Evolutionary conservation across 2,329 filamentous ascomycete genomes (phyloP), one percentile per base, ranked within the genome.

Genomic region (Colletotrichum cuscutae): DNA sequence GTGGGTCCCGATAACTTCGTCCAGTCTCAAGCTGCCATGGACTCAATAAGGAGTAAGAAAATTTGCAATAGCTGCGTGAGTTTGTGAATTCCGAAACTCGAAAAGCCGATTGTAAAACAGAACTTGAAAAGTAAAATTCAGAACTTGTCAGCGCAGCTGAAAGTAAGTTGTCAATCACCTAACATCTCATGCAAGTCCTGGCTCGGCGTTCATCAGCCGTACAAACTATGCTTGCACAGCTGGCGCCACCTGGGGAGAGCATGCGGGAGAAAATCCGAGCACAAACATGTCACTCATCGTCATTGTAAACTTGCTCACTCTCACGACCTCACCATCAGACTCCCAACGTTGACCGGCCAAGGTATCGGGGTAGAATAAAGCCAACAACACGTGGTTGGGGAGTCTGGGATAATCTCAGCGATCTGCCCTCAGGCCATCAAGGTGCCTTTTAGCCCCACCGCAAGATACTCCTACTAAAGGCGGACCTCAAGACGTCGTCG

Each of bases 1-100:
- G 70, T 72, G 70, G 70, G 70, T 65, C 70, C 26, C 30, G 9
- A 46, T 59, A 37, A 63, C 53, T 68, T 63, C 52, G 19, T 19
- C 5, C 57, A 37, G 24, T 37, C 26, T 24, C 52, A 26, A 13
- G 4, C 24, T 56, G 19, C 42, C 42, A 11, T 4, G 37, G 19
- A 19, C 37, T 19, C 15, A 19, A 5, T 42, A 19, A 49, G 42
- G 42, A 9, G 15, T n/a, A 19, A 49, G 19, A 9, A 9, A 49
- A 11, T 19, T 49, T 3, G 19, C 42, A n/a, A 9, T 1, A 22
- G 8, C 19, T 49, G 19, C 42, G 8, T 8, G 4, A 49, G 42
- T 22, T 4, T 49, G 4, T 11, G 3, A 49, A 8, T 22, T 22
- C 5, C 1, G 15, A 42, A 42, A 49, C 1, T 9, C 2, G 2